These are phyloP conservation scores for Microdochium trichocladiopsis DNA, from an alignment of 2,329 filamentous ascomycete species.

Conservation along the genomic window DNA sequence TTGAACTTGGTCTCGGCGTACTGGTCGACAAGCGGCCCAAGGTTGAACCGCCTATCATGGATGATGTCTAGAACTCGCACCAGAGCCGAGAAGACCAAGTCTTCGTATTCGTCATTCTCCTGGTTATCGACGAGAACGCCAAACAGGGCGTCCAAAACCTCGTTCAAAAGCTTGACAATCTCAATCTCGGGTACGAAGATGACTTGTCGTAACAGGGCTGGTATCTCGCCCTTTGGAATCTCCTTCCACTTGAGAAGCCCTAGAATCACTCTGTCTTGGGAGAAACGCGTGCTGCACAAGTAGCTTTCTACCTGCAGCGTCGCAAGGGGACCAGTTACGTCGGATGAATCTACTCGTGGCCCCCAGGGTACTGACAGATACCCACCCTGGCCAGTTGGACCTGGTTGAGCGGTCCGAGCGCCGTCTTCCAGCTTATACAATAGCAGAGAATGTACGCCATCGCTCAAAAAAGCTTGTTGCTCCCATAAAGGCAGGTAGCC, in stretches of 20 bases:
- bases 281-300: conserved; percentile 90
- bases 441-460: conserved; percentile 73
- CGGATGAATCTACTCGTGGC: conserved; percentile 59
- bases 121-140: conserved; percentile 84
- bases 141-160: conserved; percentile 88
- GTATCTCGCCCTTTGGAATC: conserved; percentile 61
- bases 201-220: conserved; percentile 70
- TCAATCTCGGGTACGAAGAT: conserved; percentile 96
- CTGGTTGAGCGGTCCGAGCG: conserved; percentile 62
- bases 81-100: conserved; percentile 83
- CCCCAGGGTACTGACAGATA: conserved; percentile 83
- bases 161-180: conserved; percentile 85
- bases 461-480: conserved; percentile 78
- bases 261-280: conserved; percentile 81
- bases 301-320: conserved; percentile 75
- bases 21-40: conserved; percentile 82
- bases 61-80: conserved; percentile 89
- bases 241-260: conserved; percentile 84
- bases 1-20: conserved; percentile 87
- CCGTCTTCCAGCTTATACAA: conserved; percentile 90
- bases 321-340: conserved; percentile 74
- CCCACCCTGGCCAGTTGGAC: conserved; percentile 66
- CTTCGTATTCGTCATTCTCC: conserved; percentile 88
- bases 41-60: conserved; percentile 87
- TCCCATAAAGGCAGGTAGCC: conserved; percentile 94